phyloP scores from a whole-genome alignment of 2,329 filamentous ascomycete genomes.

The Pseudogymnoascus sp. region DNA sequence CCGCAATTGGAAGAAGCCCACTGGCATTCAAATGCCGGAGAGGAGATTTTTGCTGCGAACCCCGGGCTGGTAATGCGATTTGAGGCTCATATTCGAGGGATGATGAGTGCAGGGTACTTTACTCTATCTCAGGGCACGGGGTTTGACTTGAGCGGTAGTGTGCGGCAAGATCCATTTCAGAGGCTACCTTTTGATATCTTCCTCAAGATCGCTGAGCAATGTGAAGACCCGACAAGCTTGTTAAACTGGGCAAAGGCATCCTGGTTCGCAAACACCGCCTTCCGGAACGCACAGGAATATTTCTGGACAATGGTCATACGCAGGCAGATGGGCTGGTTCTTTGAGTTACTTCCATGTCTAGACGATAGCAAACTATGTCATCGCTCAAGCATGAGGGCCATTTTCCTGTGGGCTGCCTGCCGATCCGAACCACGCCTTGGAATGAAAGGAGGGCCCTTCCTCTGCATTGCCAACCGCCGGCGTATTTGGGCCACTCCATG shows the following conservation, averaged over 20 bases:
- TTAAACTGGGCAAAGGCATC: neutral
- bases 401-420: constrained; percentile 21
- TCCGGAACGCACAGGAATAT: neutral
- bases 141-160: no score
- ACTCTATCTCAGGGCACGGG: neutral
- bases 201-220: no score
- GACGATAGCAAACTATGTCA: neutral
- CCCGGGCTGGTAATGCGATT: neutral
- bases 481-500: constrained; percentile 25
- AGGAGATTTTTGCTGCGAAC: neutral
- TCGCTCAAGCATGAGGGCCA: neutral
- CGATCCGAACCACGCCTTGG: constrained; percentile 18
- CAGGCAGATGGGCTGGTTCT: neutral
- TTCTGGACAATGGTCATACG: neutral
- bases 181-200: no score
- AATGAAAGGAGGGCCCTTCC: constrained; percentile 20
- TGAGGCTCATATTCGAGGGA: neutral
- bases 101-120: neutral
- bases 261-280: neutral
- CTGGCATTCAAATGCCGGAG: neutral
- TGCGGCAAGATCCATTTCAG: no score
- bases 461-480: constrained; percentile 28
- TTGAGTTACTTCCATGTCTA: neutral
- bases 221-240: neutral
- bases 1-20: neutral